These are phyloP conservation scores for Polymyxa betae DNA, from an alignment of 208 protist species.

Conservation along the genomic window DNA sequence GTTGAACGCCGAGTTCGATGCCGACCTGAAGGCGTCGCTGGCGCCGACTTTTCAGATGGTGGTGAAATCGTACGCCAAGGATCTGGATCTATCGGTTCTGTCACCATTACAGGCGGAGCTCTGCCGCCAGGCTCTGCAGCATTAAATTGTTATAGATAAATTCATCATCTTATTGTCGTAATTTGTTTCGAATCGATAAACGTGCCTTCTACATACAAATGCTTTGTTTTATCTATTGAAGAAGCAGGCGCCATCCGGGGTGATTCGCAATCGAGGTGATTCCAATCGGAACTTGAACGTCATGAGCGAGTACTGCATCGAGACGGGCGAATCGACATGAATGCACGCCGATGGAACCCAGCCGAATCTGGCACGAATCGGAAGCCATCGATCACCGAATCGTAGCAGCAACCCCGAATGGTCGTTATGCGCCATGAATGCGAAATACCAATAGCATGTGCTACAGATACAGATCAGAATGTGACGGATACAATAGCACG, in stretches of 20 bases:
- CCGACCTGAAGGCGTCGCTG: not conserved
- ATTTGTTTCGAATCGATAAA: too few relatives aligned
- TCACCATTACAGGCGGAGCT: not conserved
- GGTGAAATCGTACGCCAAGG: not conserved
- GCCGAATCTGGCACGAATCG: not conserved
- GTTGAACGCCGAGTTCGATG: not conserved
- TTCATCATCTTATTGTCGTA: too few relatives aligned
- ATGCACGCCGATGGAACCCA: slow-evolving; percentile 42
- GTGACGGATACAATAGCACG: too few relatives aligned
- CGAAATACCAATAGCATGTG: slow-evolving; percentile 32
- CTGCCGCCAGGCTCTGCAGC: not conserved
- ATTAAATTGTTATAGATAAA: not conserved
- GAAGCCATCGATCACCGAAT: not conserved
- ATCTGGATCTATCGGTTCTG: not conserved
- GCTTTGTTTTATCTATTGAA: not conserved
- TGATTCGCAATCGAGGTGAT: not conserved
- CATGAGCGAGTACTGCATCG: slow-evolving; percentile 42
- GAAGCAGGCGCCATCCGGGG: slow-evolving; percentile 13
- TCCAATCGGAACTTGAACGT: slow-evolving; percentile 30
- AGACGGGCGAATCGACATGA: not conserved
- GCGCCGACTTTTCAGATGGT: not conserved
- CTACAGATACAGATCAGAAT: not conserved
- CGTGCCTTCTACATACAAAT: too few relatives aligned
- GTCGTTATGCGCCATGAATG: not conserved
- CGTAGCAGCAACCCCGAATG: not conserved